Base-by-base conservation (phyloP, 2,329 filamentous ascomycete species). In the Pseudopyrenochaeta lycopersici region DNA sequence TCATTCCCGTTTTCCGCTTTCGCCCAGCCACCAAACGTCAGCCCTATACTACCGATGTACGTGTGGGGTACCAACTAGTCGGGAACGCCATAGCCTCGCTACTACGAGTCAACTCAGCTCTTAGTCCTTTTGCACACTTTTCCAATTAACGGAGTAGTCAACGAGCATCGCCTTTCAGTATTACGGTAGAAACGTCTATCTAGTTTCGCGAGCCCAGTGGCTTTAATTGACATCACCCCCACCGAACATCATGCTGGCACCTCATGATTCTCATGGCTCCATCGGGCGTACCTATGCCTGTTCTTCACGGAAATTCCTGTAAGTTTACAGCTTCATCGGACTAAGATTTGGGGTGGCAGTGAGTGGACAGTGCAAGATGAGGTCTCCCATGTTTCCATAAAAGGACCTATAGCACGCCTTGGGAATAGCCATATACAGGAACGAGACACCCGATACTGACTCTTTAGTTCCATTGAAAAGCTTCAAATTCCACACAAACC, bases 31-130 rank as follows among this genome's bases (percentile, higher is more conserved):
- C 36, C 33, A 50, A 41, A 56, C 36, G 53, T 69, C 64, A 69
- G 64, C 61, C 60, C 57, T 64, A 65, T 61, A 57, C 54, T 52
- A 57, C 54, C 52, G 44, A 60, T 58, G 53, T 48, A 48, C 45
- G 21, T 60, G 39, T 57, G 47, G 63, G 43, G 49, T 56, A 51
- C 52, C 58, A 54, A 35, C 44, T 44, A 29, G 33, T 29, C 39
- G 52, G 56, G 32, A 54, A 27, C 27, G 46, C 45, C 62, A 64
- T 64, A 64, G 65, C 65, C 60, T 62, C 60, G 47, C 49, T 44
- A 36, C 38, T 49, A 52, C 47, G 52, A 49, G 50, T 42, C 52
- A 56, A 44, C 55, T 56, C 49, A 63, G 63, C 64, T 60, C 54
- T 54, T 49, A 48, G 44, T n/a, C 47, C 41, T 49, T 49, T 45